A percentile compares a stretch with the other conserved stretches of the same genome.
These are phyloP conservation scores for Carex arenaria DNA, from an alignment of 202 grass and related monocot genomes.

Conservation along the genomic window DNA sequence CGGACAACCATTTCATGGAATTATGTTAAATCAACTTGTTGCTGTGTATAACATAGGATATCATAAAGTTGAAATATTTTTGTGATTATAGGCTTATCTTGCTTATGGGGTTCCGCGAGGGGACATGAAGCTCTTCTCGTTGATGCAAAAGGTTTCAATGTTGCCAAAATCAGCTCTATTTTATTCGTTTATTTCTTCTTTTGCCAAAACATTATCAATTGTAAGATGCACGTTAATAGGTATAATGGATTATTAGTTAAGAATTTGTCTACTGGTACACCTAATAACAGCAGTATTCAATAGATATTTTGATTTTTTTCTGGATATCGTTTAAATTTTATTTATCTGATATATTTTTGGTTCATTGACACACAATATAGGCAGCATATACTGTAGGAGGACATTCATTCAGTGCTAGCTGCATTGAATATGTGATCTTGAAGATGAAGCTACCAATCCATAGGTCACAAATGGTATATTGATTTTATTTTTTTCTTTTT, in stretches of 20 bases:
- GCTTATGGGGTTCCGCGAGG: constrained; percentile 92
- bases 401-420: constrained; percentile 81
- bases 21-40: neutral
- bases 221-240: neutral
- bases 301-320: neutral
- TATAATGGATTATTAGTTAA: neutral
- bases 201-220: neutral
- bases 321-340: neutral
- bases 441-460: constrained; percentile 84
- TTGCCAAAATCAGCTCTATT: neutral
- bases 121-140: constrained; percentile 81
- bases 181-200: neutral
- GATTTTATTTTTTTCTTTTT: constrained; percentile 10
- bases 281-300: neutral
- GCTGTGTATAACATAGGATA: neutral
- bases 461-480: constrained; percentile 77
- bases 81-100: constrained; percentile 69
- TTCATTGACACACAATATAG: constrained; percentile 22
- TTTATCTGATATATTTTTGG: constrained; percentile 7
- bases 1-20: neutral
- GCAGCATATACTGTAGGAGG: constrained; percentile 84
- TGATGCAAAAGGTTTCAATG: constrained; percentile 89
- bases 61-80: neutral
- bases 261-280: neutral
- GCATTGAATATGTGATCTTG: constrained; percentile 82